These are phyloP conservation scores for Syzygium aromaticum DNA, from an alignment of 345 rosid genomes.

Conservation along the genomic window DNA sequence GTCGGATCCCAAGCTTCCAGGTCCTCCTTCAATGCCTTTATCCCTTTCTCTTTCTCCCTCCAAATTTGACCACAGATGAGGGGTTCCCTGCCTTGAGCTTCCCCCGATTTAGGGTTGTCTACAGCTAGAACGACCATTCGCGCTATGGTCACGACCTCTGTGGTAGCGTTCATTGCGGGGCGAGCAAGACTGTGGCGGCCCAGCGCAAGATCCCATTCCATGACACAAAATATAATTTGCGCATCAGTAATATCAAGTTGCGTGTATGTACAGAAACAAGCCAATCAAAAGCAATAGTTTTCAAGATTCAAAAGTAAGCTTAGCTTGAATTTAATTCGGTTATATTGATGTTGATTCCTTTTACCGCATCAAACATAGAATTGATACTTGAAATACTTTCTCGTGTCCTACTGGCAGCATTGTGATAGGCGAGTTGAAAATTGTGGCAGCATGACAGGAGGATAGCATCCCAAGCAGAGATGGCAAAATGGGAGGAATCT, in stretches of 20 bases:
- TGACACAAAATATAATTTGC: not conserved
- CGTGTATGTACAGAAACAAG: not conserved
- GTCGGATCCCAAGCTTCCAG: no score
- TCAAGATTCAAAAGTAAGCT: not conserved
- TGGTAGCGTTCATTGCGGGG: not conserved
- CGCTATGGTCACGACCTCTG: not conserved
- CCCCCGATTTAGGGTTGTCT: not conserved
- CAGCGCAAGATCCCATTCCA: not conserved
- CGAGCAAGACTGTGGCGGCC: not conserved
- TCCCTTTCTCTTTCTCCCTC: not conserved
- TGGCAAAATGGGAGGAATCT: no score
- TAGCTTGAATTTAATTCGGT: not conserved
- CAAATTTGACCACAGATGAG: not conserved
- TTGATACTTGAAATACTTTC: not conserved
- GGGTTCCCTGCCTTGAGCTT: not conserved
- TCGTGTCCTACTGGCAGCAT: not conserved
- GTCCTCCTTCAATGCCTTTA: not conserved
- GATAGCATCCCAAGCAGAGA: not conserved
- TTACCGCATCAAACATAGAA: not conserved
- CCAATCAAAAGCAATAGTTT: not conserved
- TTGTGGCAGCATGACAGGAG: not conserved
- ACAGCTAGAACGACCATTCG: not conserved
- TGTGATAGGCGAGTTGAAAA: not conserved
- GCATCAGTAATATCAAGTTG: not conserved
- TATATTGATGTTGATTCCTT: not conserved